These are phyloP conservation scores for Serendipita sp. DNA, from an alignment of 768 basidiomycete species.

Conservation along the genomic window DNA sequence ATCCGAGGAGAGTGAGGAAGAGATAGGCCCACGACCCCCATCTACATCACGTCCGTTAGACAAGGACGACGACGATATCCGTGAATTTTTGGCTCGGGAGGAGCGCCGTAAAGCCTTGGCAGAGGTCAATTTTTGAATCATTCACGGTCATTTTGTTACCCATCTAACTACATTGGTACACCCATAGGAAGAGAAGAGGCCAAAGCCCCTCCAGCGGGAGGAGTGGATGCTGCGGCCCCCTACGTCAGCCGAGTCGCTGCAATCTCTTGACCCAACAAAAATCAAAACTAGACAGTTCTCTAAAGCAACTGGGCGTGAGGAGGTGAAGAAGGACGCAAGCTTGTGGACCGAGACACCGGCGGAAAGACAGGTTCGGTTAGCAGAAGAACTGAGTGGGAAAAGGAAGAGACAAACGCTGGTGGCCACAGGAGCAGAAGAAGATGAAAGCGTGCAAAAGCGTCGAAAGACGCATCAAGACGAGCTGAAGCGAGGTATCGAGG, in stretches of 20 bases:
- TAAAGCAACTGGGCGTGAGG: constrained; percentile 16
- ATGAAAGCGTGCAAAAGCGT: constrained; percentile 33
- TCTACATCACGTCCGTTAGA: constrained; percentile 28
- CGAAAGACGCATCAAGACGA: constrained; percentile 50
- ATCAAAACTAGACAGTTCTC: constrained; percentile 63
- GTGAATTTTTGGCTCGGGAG: constrained; percentile 75
- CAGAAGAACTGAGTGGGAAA: constrained; percentile 89
- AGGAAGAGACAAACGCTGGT: constrained; percentile 27
- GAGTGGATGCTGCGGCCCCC: constrained; percentile 99
- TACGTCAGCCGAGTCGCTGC: constrained; percentile 62
- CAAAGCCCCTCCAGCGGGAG: constrained; percentile 66
- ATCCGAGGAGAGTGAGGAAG: constrained; percentile 55
- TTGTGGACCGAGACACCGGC: constrained; percentile 98
- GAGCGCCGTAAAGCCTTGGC: constrained; percentile 54
- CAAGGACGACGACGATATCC: constrained; percentile 45
- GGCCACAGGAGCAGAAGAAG: constrained; percentile 24
- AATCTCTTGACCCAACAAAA: constrained; percentile 74
- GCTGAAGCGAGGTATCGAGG: constrained; percentile 56
- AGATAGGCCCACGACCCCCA: constrained; percentile 71
- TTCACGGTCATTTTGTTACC: background rate
- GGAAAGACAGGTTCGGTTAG: constrained; percentile 78
- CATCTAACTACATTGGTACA: background rate
- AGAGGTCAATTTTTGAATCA: constrained; percentile 25
- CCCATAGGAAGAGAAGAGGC: constrained; percentile 53
- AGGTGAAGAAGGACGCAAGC: constrained; percentile 36